phyloP scores from a whole-genome alignment of 768 basidiomycete genomes.

The Favolaschia claudopus region DNA sequence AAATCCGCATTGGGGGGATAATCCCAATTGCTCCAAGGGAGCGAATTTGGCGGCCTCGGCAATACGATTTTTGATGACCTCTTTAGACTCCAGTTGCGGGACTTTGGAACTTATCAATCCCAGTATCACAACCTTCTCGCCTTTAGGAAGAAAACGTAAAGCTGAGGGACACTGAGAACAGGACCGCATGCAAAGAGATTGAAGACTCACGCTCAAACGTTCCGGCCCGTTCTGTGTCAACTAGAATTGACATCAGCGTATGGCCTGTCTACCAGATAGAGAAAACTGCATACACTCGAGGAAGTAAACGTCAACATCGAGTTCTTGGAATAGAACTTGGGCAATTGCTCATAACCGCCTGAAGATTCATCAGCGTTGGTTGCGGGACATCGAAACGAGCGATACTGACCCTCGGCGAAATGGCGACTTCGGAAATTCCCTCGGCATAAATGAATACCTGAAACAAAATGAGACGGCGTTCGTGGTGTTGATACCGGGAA shows the following conservation, averaged over 20 bases:
- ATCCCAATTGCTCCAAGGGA: constrained; percentile 25
- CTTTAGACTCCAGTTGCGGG: constrained; percentile 26
- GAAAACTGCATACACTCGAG: constrained; percentile 38
- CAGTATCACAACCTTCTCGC: constrained; percentile 28
- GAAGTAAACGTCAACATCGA: constrained; percentile 48
- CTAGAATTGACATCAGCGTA: constrained; percentile 1
- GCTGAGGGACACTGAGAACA: constrained; percentile 9
- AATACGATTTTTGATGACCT: constrained; percentile 22
- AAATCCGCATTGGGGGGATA: constrained; percentile 29
- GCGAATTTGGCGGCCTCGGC: constrained; percentile 29
- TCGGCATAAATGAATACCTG: constrained; percentile 47
- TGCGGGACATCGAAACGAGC: background rate
- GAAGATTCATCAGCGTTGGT: background rate
- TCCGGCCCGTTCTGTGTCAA: constrained; percentile 49
- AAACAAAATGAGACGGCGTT: background rate
- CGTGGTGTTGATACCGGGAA: background rate
- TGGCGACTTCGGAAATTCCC: constrained; percentile 37
- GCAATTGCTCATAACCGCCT: constrained; percentile 49
- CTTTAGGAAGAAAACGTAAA: constrained; percentile 39
- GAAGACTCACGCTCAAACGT: constrained; percentile 39
- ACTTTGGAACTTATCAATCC: constrained; percentile 28
- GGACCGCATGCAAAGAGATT: background rate
- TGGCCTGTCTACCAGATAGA: background rate
- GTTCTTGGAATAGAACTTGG: constrained; percentile 45
- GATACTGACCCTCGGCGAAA: constrained; percentile 41